Evolutionary conservation across 1,284 basidiomycete species (phyloP).

Genomic region (Puccinia novopanici): DNA sequence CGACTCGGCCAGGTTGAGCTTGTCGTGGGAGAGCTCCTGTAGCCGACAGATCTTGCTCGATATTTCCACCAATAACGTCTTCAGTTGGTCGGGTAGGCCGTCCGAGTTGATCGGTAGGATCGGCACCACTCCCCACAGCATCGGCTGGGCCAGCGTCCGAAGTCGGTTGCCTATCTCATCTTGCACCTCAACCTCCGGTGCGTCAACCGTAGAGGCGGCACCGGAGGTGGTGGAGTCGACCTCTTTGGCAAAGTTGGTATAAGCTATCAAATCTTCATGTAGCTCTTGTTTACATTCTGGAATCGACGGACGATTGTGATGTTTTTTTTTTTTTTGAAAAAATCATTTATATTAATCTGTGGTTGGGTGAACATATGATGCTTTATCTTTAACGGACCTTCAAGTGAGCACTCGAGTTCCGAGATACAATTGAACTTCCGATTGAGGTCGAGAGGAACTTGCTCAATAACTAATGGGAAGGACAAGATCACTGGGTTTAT

Average conservation of each 20-base stretch:
- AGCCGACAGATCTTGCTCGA: conserved; percentile 19
- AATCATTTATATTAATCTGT: neutral
- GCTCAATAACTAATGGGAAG: conserved; percentile 39
- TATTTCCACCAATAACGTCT: conserved; percentile 30
- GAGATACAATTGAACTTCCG: conserved; percentile 29
- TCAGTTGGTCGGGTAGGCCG: conserved; percentile 6
- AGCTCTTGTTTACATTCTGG: conserved; percentile 43
- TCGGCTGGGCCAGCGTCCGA: conserved; percentile 24
- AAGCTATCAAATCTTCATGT: conserved; percentile 45
- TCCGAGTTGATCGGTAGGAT: conserved; percentile 12
- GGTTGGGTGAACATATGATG: neutral
- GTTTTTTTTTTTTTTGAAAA: too few relatives aligned
- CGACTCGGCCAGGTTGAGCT: conserved; percentile 40
- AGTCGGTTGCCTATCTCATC: conserved; percentile 13
- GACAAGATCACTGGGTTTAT: neutral
- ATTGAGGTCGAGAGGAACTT: conserved; percentile 45
- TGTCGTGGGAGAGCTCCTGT: conserved; percentile 34
- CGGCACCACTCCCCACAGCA: conserved; percentile 21
- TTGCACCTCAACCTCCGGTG: neutral
- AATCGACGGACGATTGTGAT: neutral
- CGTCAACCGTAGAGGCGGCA: neutral
- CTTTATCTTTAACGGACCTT: conserved; percentile 20
- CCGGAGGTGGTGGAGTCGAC: neutral
- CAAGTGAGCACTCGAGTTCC: conserved; percentile 31
- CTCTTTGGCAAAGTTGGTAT: conserved; percentile 26